A percentile compares a stretch with the other conserved stretches of the same genome.
These are phyloP conservation scores for Fusarium sambucinum DNA, from an alignment of 2,329 filamentous ascomycete genomes.

Conservation along the genomic window DNA sequence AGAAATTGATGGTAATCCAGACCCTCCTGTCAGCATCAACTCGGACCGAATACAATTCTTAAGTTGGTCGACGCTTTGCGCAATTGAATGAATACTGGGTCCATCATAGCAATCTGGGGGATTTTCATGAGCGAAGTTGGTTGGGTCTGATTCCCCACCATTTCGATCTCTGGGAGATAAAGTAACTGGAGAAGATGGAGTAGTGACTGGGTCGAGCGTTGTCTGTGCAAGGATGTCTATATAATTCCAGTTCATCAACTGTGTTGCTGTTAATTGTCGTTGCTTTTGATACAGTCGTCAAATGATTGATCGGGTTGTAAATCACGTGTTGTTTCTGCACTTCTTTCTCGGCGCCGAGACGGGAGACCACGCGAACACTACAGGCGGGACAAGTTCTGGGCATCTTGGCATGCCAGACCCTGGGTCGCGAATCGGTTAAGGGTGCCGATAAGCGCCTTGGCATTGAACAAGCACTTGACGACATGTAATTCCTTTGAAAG, in stretches of 20 bases:
- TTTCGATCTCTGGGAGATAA: slow-evolving; percentile 26
- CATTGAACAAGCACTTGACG: slow-evolving; percentile 34
- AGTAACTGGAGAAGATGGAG: slow-evolving; percentile 30
- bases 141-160: slow-evolving; percentile 24
- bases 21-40: not conserved
- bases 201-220: slow-evolving; percentile 29
- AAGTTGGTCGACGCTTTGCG: slow-evolving; percentile 5
- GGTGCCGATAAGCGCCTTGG: slow-evolving; percentile 48
- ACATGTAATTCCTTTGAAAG: slow-evolving; percentile 17
- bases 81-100: slow-evolving; percentile 32
- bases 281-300: not conserved
- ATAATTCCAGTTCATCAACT: not conserved
- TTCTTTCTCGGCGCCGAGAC: slow-evolving; percentile 23
- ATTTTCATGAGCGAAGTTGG: slow-evolving; percentile 25
- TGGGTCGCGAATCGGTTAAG: slow-evolving; percentile 44
- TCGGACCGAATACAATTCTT: slow-evolving; percentile 14
- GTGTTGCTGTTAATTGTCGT: not conserved
- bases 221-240: not conserved
- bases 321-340: slow-evolving; percentile 24
- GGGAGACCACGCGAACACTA: slow-evolving; percentile 27
- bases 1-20: not conserved
- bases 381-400: slow-evolving; percentile 38
- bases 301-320: not conserved
- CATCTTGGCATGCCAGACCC: slow-evolving; percentile 43
- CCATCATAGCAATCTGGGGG: slow-evolving; percentile 17